phyloP scores from a whole-genome alignment of 2,329 filamentous ascomycete genomes.

The Talaromyces sp. region DNA sequence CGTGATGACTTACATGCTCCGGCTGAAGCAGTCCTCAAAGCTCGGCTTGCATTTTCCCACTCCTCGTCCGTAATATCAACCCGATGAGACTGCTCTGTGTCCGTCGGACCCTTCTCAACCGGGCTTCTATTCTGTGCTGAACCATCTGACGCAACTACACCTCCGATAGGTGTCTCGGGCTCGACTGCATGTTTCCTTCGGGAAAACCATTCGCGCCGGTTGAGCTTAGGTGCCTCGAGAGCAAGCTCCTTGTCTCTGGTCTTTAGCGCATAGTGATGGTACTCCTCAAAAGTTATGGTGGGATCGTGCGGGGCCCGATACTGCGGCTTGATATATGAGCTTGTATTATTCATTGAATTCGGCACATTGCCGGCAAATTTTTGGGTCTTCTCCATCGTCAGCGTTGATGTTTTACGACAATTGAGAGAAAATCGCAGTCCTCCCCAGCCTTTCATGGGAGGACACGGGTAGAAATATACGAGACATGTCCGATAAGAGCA shows the following conservation, averaged over 20 bases:
- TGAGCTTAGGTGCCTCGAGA: constrained; percentile 8
- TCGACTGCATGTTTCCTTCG: neutral
- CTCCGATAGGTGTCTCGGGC: neutral
- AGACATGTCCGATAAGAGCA: neutral
- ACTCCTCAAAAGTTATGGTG: constrained; percentile 35
- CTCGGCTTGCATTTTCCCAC: constrained; percentile 48
- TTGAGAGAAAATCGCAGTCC: neutral
- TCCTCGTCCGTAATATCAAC: constrained; percentile 38
- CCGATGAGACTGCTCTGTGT: neutral
- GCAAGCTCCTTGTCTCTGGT: constrained; percentile 33
- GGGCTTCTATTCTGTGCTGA: neutral
- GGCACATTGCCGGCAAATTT: neutral
- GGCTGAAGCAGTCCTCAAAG: constrained; percentile 46
- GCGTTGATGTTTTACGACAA: neutral
- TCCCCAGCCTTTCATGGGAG: neutral
- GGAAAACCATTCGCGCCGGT: constrained; percentile 9
- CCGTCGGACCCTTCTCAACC: neutral
- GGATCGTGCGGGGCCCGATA: constrained; percentile 27
- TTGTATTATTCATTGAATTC: neutral
- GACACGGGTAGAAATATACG: neutral
- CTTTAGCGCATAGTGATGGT: constrained; percentile 33
- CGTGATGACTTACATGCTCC: constrained; percentile 33
- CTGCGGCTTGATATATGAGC: constrained; percentile 18
- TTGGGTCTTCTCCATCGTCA: constrained; percentile 5
- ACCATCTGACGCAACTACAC: neutral